Evolutionary conservation across 2,329 filamentous ascomycete species (phyloP).

Genomic region (Aspergillus transmontanensis): DNA sequence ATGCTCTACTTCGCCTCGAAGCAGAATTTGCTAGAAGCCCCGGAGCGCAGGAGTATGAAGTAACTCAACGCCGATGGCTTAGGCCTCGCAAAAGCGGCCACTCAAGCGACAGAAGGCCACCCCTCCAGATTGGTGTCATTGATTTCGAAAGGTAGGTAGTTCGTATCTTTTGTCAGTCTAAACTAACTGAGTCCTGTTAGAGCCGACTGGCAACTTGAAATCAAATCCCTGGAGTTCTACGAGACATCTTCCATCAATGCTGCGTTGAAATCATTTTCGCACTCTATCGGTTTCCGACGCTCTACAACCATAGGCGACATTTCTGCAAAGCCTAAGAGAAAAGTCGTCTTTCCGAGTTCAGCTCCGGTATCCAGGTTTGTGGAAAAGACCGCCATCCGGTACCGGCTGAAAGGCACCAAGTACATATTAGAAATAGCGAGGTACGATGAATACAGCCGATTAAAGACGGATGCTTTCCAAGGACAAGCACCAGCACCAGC

Average conservation of each 20-base stretch:
- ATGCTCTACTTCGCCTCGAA: conserved; percentile 41
- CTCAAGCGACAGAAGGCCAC: conserved; percentile 25
- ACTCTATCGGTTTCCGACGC: conserved; percentile 30
- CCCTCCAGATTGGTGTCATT: conserved; percentile 39
- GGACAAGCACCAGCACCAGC: conserved; percentile 10
- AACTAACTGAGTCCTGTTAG: conserved; percentile 25
- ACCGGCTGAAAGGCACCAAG: conserved; percentile 41
- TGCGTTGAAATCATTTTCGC: conserved; percentile 32
- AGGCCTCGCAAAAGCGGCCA: conserved; percentile 27
- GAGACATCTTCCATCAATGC: conserved; percentile 28
- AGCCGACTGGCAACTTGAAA: conserved; percentile 45
- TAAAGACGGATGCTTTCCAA: conserved; percentile 12
- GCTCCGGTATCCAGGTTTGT: conserved; percentile 35
- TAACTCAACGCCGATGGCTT: conserved; percentile 40
- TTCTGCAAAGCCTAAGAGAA: conserved; percentile 28
- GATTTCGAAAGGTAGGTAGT: conserved; percentile 38
- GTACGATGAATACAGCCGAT: conserved; percentile 41
- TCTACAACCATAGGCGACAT: conserved; percentile 25
- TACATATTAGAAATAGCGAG: conserved; percentile 48
- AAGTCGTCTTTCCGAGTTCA: conserved; percentile 31
- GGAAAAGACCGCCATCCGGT: conserved; percentile 44
- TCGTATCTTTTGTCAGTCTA: not conserved
- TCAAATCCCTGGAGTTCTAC: conserved; percentile 43
- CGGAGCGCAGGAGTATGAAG: conserved; percentile 36
- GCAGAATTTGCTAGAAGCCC: conserved; percentile 35